Evolutionary conservation across 2,329 filamentous ascomycete species (phyloP).

Genomic region (Orbilia quercus): DNA sequence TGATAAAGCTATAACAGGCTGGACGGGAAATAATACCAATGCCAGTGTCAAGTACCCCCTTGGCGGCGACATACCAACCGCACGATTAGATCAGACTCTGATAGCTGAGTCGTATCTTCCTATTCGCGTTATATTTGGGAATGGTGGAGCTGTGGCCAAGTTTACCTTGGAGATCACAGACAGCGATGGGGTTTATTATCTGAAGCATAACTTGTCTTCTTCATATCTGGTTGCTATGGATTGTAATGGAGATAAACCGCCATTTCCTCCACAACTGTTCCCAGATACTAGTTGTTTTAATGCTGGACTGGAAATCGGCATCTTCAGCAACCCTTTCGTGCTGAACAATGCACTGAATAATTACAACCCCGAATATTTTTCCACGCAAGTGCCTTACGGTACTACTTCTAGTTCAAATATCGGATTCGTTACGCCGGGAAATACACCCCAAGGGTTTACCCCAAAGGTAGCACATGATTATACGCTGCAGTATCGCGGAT

Average conservation of each 20-base stretch:
- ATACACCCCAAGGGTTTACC: constrained; percentile 26
- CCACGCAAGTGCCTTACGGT: neutral
- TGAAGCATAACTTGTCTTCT: neutral
- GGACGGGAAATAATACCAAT: neutral
- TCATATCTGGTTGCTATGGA: neutral
- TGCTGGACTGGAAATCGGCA: neutral
- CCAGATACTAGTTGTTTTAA: constrained; percentile 16
- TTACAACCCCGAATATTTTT: constrained; percentile 7
- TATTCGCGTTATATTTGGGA: constrained; percentile 5
- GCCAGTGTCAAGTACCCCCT: neutral
- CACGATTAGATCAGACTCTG: neutral
- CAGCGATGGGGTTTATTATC: constrained; percentile 6
- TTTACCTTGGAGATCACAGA: constrained; percentile 7
- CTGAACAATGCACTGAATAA: neutral
- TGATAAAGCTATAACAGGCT: constrained; percentile 1
- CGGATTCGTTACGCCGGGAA: constrained; percentile 7
- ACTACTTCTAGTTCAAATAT: neutral
- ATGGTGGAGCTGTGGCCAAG: constrained; percentile 9
- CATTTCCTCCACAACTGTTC: neutral
- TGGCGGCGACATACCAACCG: neutral
- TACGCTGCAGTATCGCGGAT: constrained; percentile 26
- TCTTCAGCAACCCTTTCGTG: constrained; percentile 6
- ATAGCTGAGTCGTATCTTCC: constrained; percentile 2
- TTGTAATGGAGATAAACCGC: constrained; percentile 8
- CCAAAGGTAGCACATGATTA: neutral